Base-by-base conservation (phyloP, 352 stramenopile genomes). In the Phytophthora hibernalis region DNA sequence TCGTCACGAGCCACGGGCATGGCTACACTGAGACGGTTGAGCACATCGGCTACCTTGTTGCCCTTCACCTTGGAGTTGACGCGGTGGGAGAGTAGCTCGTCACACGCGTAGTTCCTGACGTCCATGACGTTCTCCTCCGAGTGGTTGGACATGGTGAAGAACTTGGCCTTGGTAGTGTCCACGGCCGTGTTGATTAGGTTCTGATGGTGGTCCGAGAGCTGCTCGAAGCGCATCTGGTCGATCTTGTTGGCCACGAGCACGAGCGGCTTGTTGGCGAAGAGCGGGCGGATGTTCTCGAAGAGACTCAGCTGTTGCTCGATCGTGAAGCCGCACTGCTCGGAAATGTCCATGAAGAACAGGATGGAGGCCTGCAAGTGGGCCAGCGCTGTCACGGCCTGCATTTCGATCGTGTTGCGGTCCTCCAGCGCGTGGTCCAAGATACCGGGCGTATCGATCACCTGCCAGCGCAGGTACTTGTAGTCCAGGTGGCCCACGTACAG, bases 391-490 rank as follows among this genome's bases (percentile, higher is more conserved):
- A 99, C 98, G 45, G 98, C 97, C 85, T 99, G 98, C 98, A 99
- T 99, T 68, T 99, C 98, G 82, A 99, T 99, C 35, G 98, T 99
- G 85, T 99, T 99, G 35, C 97, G 88, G 73, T 99, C 93, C 74
- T 99, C 98, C 9, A 99, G 86, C n/a, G 97, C 76, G 79, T 99
- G 97, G 83, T 99, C 98, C 35, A 99, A 81, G 70, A 99, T 99
- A 68, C 98, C 98, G 12, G 98, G 98, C 28, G 98, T 99, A 80
- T 99, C 98, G 72, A 99, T 99, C 56, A 99, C 98, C 79, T 99
- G 96, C 97, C 97, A 99, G 37, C 97, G 92, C 61, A 99, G 82
- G 80, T 99, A 99, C 79, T 98, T 98, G 89, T 99, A 99, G 87
- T 99, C 98, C 74, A 99, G 96, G 83, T 99, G 98, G 54, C 98